Evolutionary conservation across 148 eudicot species (phyloP), one percentile per base, ranked within the genome.

Genomic region (Rhododendron henanense): DNA sequence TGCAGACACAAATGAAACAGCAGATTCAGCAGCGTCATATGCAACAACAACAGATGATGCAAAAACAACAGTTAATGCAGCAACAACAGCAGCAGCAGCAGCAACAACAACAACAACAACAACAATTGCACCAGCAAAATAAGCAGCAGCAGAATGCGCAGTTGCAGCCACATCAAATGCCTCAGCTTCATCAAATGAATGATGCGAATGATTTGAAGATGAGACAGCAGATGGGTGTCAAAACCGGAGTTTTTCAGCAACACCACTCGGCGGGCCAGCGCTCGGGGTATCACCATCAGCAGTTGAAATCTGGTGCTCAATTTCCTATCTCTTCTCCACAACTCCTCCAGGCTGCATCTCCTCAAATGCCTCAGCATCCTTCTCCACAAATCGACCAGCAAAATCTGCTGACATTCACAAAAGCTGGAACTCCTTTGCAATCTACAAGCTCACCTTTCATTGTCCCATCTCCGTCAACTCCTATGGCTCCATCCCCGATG

Each of bases 371-470:
- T 84, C 97, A 91, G 78, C 98, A 96, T 87, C 85, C 92, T 84
- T 95, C 99, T 75, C 99, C 99, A 10, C 98, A 96, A 88, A 90
- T 93, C 35, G 99, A 96, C 86, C 99, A 94, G 88, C 94, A 92
- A 86, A 94, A 85, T 91, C 57, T 92, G 86, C 91, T 88, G 45
- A 85, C 89, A 41, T 82, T 90, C 21, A 48, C 90, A 14, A 95
- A 92, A 90, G 87, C 86, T 87, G 98, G 96, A 57, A 96, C 98
- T 71, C 98, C 98, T 83, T 87, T 93, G 88, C 98, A 94, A 87
- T 92, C 99, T 57, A 93, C 96, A 65, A 95, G 87, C 89, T 95
- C 99, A 44, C 99, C 99, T 21, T 95, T 91, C 84, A 85, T 92
- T 69, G 92, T 83, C 59, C 97, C 97, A 21, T 94, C 94, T 88